A percentile compares a stretch with the other conserved stretches of the same genome.
These are phyloP conservation scores for Papiliotrema nemorosa DNA, from an alignment of 1,284 basidiomycete species.

Conservation along the genomic window DNA sequence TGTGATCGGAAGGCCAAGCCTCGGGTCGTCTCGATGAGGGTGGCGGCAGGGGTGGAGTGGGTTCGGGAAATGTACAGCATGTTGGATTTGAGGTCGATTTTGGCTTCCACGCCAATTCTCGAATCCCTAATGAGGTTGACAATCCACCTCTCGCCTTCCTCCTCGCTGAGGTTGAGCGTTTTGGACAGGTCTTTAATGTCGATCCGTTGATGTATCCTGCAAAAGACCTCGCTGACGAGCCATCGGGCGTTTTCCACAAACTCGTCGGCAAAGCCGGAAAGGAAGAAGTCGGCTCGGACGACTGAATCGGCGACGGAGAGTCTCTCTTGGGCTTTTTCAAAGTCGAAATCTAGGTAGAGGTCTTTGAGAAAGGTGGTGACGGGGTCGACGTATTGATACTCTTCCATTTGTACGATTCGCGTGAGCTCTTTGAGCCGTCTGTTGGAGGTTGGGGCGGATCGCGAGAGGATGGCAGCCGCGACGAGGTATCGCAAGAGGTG, in stretches of 20 bases:
- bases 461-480: constrained; percentile 85
- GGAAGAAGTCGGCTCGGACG: constrained; percentile 89
- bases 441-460: constrained; percentile 56
- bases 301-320: constrained; percentile 76
- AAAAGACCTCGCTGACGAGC: constrained; percentile 94
- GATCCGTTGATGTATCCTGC: constrained; percentile 93
- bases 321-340: constrained; percentile 81
- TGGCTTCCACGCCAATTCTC: constrained; percentile 89
- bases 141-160: constrained; percentile 99
- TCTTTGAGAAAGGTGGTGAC: constrained; percentile 90
- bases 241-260: constrained; percentile 95
- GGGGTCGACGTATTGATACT: constrained; percentile 92
- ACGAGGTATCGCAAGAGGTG: constrained; percentile 95
- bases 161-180: constrained; percentile 82
- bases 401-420: constrained; percentile 85
- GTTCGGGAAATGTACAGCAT: constrained; percentile 93
- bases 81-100: constrained; percentile 96
- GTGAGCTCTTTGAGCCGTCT: constrained; percentile 82
- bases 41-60: constrained; percentile 84
- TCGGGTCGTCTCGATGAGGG: constrained; percentile 93
- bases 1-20: constrained; percentile 88
- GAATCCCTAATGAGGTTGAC: constrained; percentile 97
- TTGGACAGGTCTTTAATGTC: constrained; percentile 94
- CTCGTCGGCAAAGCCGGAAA: constrained; percentile 81
- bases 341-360: constrained; percentile 89